Conservation (phyloP, 352 stramenopile species). For the Phytophthora sojae region DNA sequence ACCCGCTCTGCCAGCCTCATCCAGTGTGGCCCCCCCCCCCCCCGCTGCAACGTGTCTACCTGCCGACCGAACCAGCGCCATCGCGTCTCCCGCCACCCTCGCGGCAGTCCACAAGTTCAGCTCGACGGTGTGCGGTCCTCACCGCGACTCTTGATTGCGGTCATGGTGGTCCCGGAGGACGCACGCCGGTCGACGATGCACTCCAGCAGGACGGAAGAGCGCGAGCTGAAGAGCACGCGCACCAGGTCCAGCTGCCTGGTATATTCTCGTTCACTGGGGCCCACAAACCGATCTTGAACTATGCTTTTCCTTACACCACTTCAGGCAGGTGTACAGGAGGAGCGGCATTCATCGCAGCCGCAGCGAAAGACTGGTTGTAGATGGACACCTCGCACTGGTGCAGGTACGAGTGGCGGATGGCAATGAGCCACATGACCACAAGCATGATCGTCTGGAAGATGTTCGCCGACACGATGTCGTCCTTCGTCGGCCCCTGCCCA, state of each 20-base stretch:
- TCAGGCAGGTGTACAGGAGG: slow-evolving; percentile 74
- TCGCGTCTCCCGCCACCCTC: no score
- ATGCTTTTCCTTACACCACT: slow-evolving; percentile 49
- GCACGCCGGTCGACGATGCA: slow-evolving; percentile 40
- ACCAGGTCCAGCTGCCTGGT: slow-evolving; percentile 36
- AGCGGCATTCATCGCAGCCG: slow-evolving; percentile 84
- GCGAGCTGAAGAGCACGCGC: slow-evolving; percentile 5
- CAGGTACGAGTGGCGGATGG: slow-evolving; percentile 80
- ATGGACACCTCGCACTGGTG: slow-evolving; percentile 77
- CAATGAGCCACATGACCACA: slow-evolving; percentile 84
- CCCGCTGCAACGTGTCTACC: no score
- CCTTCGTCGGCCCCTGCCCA: slow-evolving; percentile 75
- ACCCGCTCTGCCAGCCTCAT: neutral
- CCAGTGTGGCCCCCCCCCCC: neutral
- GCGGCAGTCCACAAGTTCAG: no score
- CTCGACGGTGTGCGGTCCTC: no score
- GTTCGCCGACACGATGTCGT: slow-evolving; percentile 88
- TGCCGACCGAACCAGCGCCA: no score
- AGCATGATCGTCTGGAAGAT: slow-evolving; percentile 89
- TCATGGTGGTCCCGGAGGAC: no score
- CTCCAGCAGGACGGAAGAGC: slow-evolving; percentile 35
- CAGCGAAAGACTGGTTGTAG: slow-evolving; percentile 86
- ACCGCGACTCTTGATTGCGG: no score
- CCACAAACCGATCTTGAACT: slow-evolving; percentile 28
- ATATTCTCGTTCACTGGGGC: slow-evolving; percentile 36